Evolutionary conservation across 345 rosid species (phyloP), one percentile per base, ranked within the genome.

Genomic region (Rhodamnia argentea): DNA sequence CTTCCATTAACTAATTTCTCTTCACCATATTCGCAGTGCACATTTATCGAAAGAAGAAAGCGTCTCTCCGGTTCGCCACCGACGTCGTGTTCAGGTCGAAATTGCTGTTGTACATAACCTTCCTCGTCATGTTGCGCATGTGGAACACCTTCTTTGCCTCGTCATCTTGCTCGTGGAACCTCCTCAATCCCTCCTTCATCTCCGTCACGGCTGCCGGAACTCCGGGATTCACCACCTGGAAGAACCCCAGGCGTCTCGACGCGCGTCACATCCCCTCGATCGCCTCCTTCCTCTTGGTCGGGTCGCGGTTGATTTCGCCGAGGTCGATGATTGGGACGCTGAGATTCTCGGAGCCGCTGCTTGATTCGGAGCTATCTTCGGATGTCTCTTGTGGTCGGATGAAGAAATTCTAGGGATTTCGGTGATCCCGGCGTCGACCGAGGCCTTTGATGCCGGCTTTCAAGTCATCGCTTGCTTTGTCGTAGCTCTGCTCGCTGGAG

Each of bases 201-300:
- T 83, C 87, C 32, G 92, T 23, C 7, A 87, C 47, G 5, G 37
- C 83, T 4, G 2, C 20, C 22, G 89, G 84, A 37, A 93, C 87
- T 40, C 90, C 91, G 83, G 91, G 92, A 54, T 91, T 92, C 22
- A 89, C n/a, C 20, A 90, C 90, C 86, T 37, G 88, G 47, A 93
- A 93, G 62, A 91, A 90, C 5, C 94, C 95, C 91, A 91, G 40
- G 89, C 5, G 86, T 89, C 87, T 86, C 88, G 91, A 82, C 5
- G 94, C 91, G 24, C 44, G 82, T 23, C 86, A 22, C 20, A 93
- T 29, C 52, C 7, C 70, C 53, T 37, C 40, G 6, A 90, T 75
- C 2, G 86, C 85, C 81, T 78, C 85, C 50, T 78, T 18, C 9
- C 27, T 64, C 29, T 24, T 86, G 89, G 24, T 16, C 24, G 0